Evolutionary conservation across 1,284 basidiomycete genomes (phyloP).

Genomic region (Pseudozyma hubeiensis): DNA sequence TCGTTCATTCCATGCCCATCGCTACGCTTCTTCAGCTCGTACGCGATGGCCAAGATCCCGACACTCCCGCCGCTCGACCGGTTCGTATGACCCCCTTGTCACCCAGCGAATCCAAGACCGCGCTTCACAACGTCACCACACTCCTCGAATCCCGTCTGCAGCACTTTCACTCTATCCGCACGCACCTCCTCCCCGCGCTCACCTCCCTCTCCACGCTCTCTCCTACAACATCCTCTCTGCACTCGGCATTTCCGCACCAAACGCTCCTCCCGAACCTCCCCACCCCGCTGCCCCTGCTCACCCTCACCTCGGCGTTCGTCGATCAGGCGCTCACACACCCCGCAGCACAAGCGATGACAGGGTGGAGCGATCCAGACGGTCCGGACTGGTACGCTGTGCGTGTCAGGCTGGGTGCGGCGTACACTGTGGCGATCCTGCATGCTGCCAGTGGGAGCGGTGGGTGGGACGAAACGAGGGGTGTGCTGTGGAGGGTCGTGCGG

Average conservation of each 20-base stretch:
- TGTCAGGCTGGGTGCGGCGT: slow-evolving; percentile 13
- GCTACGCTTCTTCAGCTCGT: slow-evolving; percentile 2
- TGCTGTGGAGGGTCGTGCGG: slow-evolving; percentile 15
- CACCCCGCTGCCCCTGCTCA: slow-evolving; percentile 21
- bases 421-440: slow-evolving; percentile 31
- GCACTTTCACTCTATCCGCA: slow-evolving; percentile 9
- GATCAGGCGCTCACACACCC: slow-evolving; percentile 6
- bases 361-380: slow-evolving; percentile 30
- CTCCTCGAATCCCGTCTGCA: slow-evolving; percentile 19
- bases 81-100: background rate
- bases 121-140: background rate
- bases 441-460: slow-evolving; percentile 1
- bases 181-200: slow-evolving; percentile 27
- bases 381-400: slow-evolving; percentile 35
- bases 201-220: slow-evolving; percentile 22
- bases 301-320: slow-evolving; percentile 15
- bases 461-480: slow-evolving; percentile 12
- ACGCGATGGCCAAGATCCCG: background rate
- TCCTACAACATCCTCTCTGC: slow-evolving; percentile 6
- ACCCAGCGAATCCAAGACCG: background rate
- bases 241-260: slow-evolving; percentile 20
- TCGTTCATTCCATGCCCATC: slow-evolving; percentile 1
- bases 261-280: slow-evolving; percentile 25
- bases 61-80: too few relatives aligned
- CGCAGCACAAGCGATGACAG: background rate